phyloP scores from a whole-genome alignment of 768 basidiomycete genomes.

The Mycena amicta region DNA sequence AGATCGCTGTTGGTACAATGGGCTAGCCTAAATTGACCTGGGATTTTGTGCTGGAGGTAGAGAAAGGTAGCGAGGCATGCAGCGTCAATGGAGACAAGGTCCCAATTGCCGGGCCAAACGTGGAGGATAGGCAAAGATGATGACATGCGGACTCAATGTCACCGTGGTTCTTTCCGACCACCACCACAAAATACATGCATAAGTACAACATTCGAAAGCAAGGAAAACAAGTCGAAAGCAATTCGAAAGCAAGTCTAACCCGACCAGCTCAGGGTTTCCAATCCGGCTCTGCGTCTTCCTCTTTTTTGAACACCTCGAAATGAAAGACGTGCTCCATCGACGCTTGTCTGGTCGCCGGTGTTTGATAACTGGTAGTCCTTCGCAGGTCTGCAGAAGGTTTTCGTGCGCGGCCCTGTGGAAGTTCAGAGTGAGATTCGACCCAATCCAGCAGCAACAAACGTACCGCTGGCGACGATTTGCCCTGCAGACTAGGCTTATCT shows the following conservation, averaged over 20 bases:
- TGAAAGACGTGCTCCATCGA: slow-evolving; percentile 1
- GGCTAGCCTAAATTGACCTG: slow-evolving; percentile 64
- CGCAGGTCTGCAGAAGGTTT: slow-evolving; percentile 26
- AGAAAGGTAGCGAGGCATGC: slow-evolving; percentile 65
- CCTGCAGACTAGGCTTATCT: slow-evolving; percentile 15
- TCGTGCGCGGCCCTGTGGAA: slow-evolving; percentile 22
- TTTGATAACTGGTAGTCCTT: slow-evolving; percentile 31
- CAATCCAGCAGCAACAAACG: neutral
- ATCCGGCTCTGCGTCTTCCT: slow-evolving; percentile 12
- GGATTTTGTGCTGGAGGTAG: slow-evolving; percentile 68
- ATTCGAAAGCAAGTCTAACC: neutral
- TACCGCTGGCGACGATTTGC: slow-evolving; percentile 15
- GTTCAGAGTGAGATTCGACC: neutral
- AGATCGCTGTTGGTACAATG: slow-evolving; percentile 70
- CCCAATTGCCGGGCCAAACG: slow-evolving; percentile 73
- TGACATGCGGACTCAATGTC: neutral
- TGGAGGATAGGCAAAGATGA: slow-evolving; percentile 41
- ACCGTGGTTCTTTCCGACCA: neutral
- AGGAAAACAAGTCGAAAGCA: slow-evolving; percentile 3
- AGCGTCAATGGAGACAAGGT: slow-evolving; percentile 67
- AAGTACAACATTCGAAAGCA: neutral
- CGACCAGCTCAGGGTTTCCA: neutral
- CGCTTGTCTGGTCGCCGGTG: slow-evolving; percentile 14
- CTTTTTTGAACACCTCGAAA: neutral
- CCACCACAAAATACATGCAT: neutral